phyloP scores from a whole-genome alignment of 352 stramenopile species.

The Pythium brassicae region DNA sequence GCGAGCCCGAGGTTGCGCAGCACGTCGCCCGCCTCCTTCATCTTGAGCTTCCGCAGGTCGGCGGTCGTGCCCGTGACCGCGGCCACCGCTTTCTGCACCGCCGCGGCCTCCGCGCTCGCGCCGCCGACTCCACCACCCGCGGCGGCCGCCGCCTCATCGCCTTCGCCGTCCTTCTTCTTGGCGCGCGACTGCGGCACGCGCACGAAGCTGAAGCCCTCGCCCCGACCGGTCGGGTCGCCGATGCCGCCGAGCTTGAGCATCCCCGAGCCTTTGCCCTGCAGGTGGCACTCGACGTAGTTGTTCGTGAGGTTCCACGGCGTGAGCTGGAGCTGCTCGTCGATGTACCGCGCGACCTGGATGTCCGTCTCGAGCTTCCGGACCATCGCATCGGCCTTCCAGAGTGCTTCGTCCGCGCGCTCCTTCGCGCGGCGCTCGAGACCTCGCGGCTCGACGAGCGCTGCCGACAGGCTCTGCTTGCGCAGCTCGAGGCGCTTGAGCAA shows the following conservation, averaged over 20 bases:
- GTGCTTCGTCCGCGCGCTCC: conserved; percentile 59
- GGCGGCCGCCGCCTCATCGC: conserved; percentile 29
- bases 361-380: conserved; percentile 74
- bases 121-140: conserved; percentile 9
- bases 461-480: conserved; percentile 50
- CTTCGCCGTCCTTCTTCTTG: conserved; percentile 80
- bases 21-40: conserved; percentile 82
- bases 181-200: conserved; percentile 68
- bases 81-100: conserved; percentile 73
- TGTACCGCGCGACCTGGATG: conserved; percentile 79
- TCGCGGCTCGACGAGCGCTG: conserved; percentile 43
- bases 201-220: conserved; percentile 85
- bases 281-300: conserved; percentile 83
- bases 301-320: conserved; percentile 84
- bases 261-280: conserved; percentile 80
- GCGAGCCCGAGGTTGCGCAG: conserved; percentile 72
- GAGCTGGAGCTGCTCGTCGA: conserved; percentile 73
- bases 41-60: conserved; percentile 83
- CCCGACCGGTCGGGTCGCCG: conserved; percentile 72
- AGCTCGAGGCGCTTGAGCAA: conserved; percentile 71
- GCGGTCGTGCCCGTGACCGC: conserved; percentile 79
- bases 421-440: conserved; percentile 46
- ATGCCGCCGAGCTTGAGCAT: conserved; percentile 80
- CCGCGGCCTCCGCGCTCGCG: conserved; percentile 46
- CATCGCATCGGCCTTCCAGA: conserved; percentile 67